phyloP scores from a whole-genome alignment of 306 rosid genomes.

The Corylus americana region DNA sequence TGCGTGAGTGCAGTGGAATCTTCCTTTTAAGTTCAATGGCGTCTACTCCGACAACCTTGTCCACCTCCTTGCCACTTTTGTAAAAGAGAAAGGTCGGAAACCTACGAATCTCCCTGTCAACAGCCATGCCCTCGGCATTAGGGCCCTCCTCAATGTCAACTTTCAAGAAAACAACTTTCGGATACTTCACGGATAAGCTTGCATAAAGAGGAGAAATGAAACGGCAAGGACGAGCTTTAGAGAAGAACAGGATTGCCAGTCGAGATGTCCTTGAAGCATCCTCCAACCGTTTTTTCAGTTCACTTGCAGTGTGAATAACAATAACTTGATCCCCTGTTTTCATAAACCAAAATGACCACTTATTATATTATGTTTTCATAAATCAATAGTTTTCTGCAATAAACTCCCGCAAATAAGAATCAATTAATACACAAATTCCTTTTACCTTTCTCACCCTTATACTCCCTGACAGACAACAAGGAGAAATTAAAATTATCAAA shows the following conservation, averaged over 20 bases:
- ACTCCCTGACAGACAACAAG: too few relatives aligned
- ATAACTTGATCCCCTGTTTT: conserved; percentile 61
- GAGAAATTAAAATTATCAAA: too few relatives aligned
- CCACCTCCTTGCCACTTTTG: too few relatives aligned
- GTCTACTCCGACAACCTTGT: too few relatives aligned
- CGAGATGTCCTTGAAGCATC: conserved; percentile 75
- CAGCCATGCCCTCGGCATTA: too few relatives aligned
- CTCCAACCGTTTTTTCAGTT: conserved; percentile 54
- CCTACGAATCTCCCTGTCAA: too few relatives aligned
- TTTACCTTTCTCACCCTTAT: too few relatives aligned
- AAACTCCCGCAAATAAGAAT: too few relatives aligned
- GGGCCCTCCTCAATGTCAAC: conserved; percentile 66
- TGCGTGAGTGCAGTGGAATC: too few relatives aligned
- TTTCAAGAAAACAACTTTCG: conserved; percentile 62
- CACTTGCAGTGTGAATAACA: conserved; percentile 52
- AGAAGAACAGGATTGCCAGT: conserved; percentile 67
- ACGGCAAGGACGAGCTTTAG: conserved; percentile 66
- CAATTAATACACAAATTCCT: too few relatives aligned
- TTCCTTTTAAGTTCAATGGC: too few relatives aligned
- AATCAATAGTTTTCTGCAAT: background rate
- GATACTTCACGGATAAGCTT: conserved; percentile 70
- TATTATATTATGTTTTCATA: background rate
- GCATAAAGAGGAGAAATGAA: conserved; percentile 62
- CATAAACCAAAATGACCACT: conserved; percentile 7
- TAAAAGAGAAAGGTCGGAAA: too few relatives aligned